Evolutionary conservation across 441 rosid genomes (phyloP).

Genomic region (Syzygium malaccense): DNA sequence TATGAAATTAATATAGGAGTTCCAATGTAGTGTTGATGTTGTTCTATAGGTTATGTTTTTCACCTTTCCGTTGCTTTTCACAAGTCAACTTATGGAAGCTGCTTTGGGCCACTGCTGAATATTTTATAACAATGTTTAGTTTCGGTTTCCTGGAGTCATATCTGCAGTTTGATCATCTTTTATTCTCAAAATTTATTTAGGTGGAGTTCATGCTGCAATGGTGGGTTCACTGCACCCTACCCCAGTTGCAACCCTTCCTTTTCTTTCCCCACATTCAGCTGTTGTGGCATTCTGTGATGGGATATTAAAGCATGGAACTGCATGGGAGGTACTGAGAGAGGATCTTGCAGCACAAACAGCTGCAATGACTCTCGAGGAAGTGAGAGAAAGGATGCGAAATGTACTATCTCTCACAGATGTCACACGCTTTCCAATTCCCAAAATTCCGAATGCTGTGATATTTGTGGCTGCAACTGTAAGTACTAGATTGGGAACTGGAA

Average conservation of each 20-base stretch:
- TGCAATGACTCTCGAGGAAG: conserved; percentile 83
- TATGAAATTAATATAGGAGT: neutral
- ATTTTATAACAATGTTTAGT: neutral
- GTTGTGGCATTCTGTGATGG: conserved; percentile 99
- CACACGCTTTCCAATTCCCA: conserved; percentile 90
- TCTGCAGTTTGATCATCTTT: neutral
- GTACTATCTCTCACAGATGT: conserved; percentile 96
- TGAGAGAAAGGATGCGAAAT: conserved; percentile 81
- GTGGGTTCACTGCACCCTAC: conserved; percentile 95
- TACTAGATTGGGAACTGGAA: conserved; percentile 4
- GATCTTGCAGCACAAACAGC: conserved; percentile 65
- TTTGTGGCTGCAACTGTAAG: conserved; percentile 97
- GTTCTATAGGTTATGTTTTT: neutral
- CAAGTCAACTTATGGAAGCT: neutral
- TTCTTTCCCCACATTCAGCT: conserved; percentile 95
- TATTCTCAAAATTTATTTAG: conserved; percentile 27
- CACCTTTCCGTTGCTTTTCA: neutral
- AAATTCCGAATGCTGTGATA: conserved; percentile 71
- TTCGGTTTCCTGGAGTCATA: neutral
- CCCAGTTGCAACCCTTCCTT: conserved; percentile 90
- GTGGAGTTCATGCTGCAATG: conserved; percentile 99
- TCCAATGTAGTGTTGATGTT: neutral
- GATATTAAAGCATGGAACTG: conserved; percentile 79
- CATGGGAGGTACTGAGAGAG: conserved; percentile 92
- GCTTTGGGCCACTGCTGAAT: neutral